These are phyloP conservation scores for Phytophthora macrochlamydospora DNA, from an alignment of 352 stramenopile species.

Conservation along the genomic window DNA sequence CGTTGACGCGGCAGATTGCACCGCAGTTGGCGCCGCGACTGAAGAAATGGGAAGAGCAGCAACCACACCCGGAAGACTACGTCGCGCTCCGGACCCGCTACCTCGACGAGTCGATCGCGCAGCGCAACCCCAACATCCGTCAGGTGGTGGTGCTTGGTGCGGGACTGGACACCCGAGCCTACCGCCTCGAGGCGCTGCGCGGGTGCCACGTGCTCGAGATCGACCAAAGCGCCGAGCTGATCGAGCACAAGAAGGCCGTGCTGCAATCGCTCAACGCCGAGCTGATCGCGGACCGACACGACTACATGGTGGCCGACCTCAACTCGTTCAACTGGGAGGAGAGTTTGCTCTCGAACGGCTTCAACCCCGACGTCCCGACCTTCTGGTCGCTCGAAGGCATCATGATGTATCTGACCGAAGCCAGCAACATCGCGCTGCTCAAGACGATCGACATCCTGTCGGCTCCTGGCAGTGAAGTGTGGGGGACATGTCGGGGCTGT, in stretches of 20 bases:
- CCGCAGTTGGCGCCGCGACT: conserved; percentile 28
- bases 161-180: conserved; percentile 57
- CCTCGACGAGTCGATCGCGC: conserved; percentile 53
- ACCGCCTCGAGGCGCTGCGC: conserved; percentile 43
- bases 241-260: conserved; percentile 50
- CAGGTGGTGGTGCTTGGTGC: conserved; percentile 63
- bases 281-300: conserved; percentile 40
- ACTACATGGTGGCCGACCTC: conserved; percentile 55
- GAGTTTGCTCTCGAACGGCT: conserved; percentile 41
- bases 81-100: conserved; percentile 48
- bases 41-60: conserved; percentile 25
- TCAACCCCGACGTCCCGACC: conserved; percentile 49
- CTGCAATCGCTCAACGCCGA: conserved; percentile 30
- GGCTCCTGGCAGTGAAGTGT: conserved; percentile 49
- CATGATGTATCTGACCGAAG: conserved; percentile 48
- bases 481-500: conserved; percentile 46
- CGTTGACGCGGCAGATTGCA: conserved; percentile 36
- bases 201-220: conserved; percentile 57
- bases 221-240: conserved; percentile 45
- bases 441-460: conserved; percentile 61
- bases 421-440: conserved; percentile 49
- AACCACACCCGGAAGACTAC: conserved; percentile 31
- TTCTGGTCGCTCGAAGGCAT: conserved; percentile 65
- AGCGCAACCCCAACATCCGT: conserved; percentile 42
- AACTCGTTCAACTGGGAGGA: conserved; percentile 56